Evolutionary conservation across 345 rosid genomes (phyloP).

Genomic region (Psidium guajava): DNA sequence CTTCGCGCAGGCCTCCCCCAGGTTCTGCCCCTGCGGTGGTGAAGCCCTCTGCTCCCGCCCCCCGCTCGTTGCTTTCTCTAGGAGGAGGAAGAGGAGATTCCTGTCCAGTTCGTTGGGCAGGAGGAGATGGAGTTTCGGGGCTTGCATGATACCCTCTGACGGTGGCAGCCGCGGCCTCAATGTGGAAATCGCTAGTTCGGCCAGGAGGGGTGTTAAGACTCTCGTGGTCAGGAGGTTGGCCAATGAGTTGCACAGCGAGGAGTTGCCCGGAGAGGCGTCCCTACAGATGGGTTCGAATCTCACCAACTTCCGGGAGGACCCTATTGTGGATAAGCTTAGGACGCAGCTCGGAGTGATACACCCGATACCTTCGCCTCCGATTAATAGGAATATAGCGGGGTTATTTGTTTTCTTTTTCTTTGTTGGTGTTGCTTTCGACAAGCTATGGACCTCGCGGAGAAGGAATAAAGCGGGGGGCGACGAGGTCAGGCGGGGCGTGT

Average conservation of each 20-base stretch:
- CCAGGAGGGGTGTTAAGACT: conserved; percentile 20
- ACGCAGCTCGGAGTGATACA: conserved; percentile 82
- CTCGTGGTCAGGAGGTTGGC: conserved; percentile 32
- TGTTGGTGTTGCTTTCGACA: conserved; percentile 84
- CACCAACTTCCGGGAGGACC: conserved; percentile 60
- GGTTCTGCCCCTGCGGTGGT: conserved; percentile 22
- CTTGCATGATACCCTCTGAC: conserved; percentile 23
- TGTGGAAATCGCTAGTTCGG: conserved; percentile 18
- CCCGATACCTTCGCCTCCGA: conserved; percentile 82
- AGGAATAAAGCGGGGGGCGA: conserved; percentile 13
- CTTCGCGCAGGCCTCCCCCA: conserved; percentile 5
- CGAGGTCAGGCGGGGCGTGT: conserved; percentile 25
- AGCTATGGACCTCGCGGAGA: conserved; percentile 72
- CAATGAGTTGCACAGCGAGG: conserved; percentile 32
- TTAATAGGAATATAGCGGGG: conserved; percentile 58
- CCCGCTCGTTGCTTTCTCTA: conserved; percentile 4
- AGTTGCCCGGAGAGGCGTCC: conserved; percentile 22
- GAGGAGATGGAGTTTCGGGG: conserved; percentile 19
- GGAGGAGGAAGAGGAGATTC: conserved; percentile 5
- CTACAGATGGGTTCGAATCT: conserved; percentile 40
- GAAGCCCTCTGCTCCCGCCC: background rate
- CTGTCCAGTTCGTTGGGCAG: background rate
- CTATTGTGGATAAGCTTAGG: conserved; percentile 79
- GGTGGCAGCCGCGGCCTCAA: conserved; percentile 5
- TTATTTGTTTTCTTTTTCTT: conserved; percentile 78